phyloP scores from a whole-genome alignment of 2,329 filamentous ascomycete genomes.

The Neophaeococcomyces mojaviensis region DNA sequence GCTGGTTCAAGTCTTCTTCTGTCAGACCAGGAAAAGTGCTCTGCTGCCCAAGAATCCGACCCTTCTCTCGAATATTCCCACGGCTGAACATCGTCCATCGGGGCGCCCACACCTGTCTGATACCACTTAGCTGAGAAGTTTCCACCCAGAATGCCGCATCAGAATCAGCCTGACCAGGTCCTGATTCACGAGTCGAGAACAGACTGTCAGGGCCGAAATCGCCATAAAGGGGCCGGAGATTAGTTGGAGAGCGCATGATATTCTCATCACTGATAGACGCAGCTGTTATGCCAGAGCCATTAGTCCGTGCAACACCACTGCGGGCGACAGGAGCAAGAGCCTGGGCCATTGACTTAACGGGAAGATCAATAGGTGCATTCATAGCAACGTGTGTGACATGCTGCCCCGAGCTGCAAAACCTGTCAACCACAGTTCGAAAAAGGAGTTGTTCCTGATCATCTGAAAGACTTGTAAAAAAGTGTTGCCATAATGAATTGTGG shows the following conservation, averaged over 20 bases:
- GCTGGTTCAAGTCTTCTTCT: conserved; percentile 23
- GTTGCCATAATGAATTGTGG: conserved; percentile 24
- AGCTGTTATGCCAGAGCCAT: conserved; percentile 16
- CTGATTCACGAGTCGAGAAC: conserved; percentile 12
- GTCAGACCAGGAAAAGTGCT: conserved; percentile 15
- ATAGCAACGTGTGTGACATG: conserved; percentile 50
- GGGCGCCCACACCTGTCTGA: conserved; percentile 80
- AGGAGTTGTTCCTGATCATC: conserved; percentile 29
- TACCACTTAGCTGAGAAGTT: conserved; percentile 66
- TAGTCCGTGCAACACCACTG: no score
- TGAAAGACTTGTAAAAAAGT: conserved; percentile 25
- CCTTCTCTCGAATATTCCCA: conserved; percentile 85
- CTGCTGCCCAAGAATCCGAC: conserved; percentile 52
- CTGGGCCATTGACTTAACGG: conserved; percentile 4
- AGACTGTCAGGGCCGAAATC: conserved; percentile 55
- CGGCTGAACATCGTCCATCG: conserved; percentile 90
- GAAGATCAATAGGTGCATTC: conserved; percentile 49
- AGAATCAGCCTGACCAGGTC: conserved; percentile 49
- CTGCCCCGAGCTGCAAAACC: conserved; percentile 28
- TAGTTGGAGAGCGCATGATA: conserved; percentile 63
- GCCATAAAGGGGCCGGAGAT: conserved; percentile 63
- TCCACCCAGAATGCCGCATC: conserved; percentile 67
- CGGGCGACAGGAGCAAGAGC: no score
- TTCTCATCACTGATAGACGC: conserved; percentile 45
- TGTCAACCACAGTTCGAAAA: conserved; percentile 34